Percentiles rank a stretch among this genome's conserved stretches.
phyloP scores from a whole-genome alignment of 768 basidiomycete genomes.

The Candolleomyces efflorescens region DNA sequence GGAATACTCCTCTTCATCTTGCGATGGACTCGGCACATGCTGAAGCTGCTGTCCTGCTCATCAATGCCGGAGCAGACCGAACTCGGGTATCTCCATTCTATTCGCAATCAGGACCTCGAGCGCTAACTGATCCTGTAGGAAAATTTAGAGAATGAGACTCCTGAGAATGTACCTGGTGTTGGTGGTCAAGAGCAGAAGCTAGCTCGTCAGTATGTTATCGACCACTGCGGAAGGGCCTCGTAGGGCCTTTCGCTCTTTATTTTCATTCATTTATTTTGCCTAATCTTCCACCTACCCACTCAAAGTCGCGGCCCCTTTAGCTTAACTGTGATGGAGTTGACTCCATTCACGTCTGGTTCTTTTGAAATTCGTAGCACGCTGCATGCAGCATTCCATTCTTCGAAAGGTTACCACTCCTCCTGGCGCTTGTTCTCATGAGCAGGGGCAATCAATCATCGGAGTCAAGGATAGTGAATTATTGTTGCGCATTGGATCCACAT shows the following conservation, averaged over 20 bases:
- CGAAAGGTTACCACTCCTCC: slow-evolving; percentile 1
- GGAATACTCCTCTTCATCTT: slow-evolving; percentile 94
- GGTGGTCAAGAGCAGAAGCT: slow-evolving; percentile 86
- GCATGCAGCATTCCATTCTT: slow-evolving; percentile 1
- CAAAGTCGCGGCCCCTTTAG: background rate
- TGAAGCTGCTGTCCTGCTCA: slow-evolving; percentile 83
- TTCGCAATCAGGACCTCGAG: slow-evolving; percentile 1
- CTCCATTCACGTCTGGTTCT: background rate
- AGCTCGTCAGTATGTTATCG: slow-evolving; percentile 71
- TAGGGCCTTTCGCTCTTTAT: background rate
- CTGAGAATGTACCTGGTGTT: slow-evolving; percentile 87
- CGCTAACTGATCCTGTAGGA: slow-evolving; percentile 39
- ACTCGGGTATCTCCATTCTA: slow-evolving; percentile 56
- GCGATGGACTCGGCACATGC: slow-evolving; percentile 97
- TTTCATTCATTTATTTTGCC: slow-evolving; percentile 12
- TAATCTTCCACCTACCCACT: slow-evolving; percentile 14
- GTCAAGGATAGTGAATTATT: background rate
- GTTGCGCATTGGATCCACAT: background rate
- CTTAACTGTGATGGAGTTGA: slow-evolving; percentile 1
- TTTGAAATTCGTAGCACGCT: background rate
- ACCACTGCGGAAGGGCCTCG: slow-evolving; percentile 61
- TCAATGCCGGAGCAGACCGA: slow-evolving; percentile 95
- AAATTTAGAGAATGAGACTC: slow-evolving; percentile 81
- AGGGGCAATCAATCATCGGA: background rate
- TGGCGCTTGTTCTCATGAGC: slow-evolving; percentile 3